phyloP scores from a whole-genome alignment of 768 basidiomycete genomes.

The Cytidiella melzeri region DNA sequence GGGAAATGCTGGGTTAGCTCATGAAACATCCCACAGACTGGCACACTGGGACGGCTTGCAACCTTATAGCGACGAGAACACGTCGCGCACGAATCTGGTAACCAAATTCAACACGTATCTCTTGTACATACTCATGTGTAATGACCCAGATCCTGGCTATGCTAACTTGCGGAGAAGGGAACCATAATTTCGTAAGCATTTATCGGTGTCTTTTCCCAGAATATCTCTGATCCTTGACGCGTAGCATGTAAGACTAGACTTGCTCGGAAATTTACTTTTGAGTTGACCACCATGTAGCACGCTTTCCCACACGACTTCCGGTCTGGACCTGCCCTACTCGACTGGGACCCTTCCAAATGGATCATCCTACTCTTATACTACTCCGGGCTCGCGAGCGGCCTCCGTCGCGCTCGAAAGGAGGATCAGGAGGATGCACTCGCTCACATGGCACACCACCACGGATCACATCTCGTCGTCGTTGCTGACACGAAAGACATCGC shows the following conservation, averaged over 20 bases:
- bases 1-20: too few species aligned
- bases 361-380: slow-evolving; percentile 49
- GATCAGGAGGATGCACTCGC: slow-evolving; percentile 43
- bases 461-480: slow-evolving; percentile 1
- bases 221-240: neutral
- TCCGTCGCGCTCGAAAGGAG: slow-evolving; percentile 42
- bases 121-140: too few species aligned
- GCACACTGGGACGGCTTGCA: slow-evolving; percentile 82
- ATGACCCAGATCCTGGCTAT: slow-evolving; percentile 60
- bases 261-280: neutral
- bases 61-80: slow-evolving; percentile 76
- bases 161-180: slow-evolving; percentile 71
- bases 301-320: slow-evolving; percentile 77
- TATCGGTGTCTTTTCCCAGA: neutral
- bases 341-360: slow-evolving; percentile 86
- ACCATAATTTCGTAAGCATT: slow-evolving; percentile 63
- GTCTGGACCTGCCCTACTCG: slow-evolving; percentile 50
- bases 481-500: neutral
- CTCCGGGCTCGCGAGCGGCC: slow-evolving; percentile 39
- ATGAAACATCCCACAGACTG: slow-evolving; percentile 42
- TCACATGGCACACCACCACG: slow-evolving; percentile 41
- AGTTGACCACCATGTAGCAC: slow-evolving; percentile 37
- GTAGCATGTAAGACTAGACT: slow-evolving; percentile 37
- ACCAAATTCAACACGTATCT: too few species aligned
- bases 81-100: slow-evolving; percentile 69